Conservation (phyloP, 768 basidiomycete species). For the Punctularia strigosozonata region DNA sequence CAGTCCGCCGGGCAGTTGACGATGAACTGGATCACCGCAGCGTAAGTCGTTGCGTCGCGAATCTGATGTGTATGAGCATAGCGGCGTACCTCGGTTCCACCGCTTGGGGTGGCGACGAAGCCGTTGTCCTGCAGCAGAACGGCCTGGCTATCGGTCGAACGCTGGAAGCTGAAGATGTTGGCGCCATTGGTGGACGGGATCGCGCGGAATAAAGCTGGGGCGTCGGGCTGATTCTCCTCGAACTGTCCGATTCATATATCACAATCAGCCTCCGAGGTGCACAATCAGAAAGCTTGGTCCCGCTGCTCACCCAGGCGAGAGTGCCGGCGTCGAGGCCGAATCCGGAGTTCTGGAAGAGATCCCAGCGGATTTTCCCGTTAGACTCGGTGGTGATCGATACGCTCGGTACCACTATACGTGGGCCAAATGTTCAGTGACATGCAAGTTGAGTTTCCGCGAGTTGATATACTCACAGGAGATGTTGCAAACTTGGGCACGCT, state of each 20-base stretch:
- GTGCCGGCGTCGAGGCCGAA: background rate
- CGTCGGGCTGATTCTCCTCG: background rate
- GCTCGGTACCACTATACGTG: background rate
- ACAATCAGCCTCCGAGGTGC: too few relatives aligned
- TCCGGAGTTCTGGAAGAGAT: background rate
- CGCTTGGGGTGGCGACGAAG: background rate
- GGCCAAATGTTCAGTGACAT: background rate
- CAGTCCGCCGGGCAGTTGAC: background rate
- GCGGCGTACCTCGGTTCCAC: background rate
- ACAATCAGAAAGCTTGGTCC: too few relatives aligned
- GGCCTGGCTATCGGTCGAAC: background rate
- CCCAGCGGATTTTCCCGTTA: background rate
- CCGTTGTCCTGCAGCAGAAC: background rate
- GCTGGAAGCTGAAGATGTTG: background rate
- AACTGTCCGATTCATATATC: background rate
- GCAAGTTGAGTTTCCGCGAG: background rate
- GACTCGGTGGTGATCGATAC: background rate
- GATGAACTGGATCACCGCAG: background rate
- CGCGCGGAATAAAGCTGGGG: background rate
- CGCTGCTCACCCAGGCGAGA: background rate
- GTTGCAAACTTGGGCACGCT: background rate
- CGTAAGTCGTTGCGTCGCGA: too few relatives aligned
- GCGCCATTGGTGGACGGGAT: background rate
- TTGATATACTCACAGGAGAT: background rate
- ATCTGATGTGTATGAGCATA: too few relatives aligned